These are phyloP conservation scores for Allium sativum DNA, from an alignment of 106 monocot species.

Conservation along the genomic window DNA sequence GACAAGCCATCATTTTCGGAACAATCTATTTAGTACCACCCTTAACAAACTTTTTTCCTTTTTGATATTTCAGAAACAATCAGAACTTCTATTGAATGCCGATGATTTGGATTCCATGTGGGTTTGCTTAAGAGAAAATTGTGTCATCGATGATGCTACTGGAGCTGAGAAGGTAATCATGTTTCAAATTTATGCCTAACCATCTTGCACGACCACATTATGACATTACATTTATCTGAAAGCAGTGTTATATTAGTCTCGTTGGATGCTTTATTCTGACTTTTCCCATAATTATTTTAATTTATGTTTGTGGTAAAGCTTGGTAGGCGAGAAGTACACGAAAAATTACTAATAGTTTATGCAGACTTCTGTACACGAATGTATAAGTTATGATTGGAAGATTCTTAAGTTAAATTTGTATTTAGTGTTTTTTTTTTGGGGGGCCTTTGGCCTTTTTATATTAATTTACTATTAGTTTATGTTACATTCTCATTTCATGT, in stretches of 20 bases:
- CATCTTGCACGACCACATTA: too few relatives aligned
- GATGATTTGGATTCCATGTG: constrained; percentile 99
- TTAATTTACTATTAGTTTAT: background rate
- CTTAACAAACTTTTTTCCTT: background rate
- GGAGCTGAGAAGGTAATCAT: constrained; percentile 88
- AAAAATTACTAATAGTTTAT: too few relatives aligned
- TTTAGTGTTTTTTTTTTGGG: background rate
- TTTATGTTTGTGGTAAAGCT: too few relatives aligned
- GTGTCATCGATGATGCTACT: constrained; percentile 97
- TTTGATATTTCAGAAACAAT: constrained; percentile 65
- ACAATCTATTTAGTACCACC: background rate
- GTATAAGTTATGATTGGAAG: too few relatives aligned
- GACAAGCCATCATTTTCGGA: background rate
- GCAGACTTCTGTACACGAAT: too few relatives aligned
- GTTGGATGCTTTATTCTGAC: too few relatives aligned
- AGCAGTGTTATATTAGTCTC: too few relatives aligned
- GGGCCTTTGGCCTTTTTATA: background rate
- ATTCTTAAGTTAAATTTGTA: too few relatives aligned
- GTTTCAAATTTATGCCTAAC: too few relatives aligned
- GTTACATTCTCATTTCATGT: constrained; percentile 4
- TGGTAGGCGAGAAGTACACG: too few relatives aligned
- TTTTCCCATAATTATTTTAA: too few relatives aligned
- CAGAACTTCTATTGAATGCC: constrained; percentile 93
- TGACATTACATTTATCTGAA: too few relatives aligned
- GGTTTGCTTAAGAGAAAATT: constrained; percentile 97